A percentile compares a stretch with the other conserved stretches of the same genome.
Evolutionary conservation across 768 basidiomycete genomes (phyloP).

Genomic region (Crucibulum laeve): DNA sequence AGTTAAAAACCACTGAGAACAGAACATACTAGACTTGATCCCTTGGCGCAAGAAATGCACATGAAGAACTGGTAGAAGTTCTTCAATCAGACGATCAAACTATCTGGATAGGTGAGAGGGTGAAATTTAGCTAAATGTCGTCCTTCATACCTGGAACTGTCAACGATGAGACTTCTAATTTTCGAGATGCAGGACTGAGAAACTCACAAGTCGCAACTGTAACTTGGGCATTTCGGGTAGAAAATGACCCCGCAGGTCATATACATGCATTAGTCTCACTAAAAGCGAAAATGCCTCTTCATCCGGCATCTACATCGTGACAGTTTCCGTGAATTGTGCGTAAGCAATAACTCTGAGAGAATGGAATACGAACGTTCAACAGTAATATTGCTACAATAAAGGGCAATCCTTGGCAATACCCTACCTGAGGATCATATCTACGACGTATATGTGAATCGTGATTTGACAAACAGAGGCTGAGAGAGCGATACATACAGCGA

Average conservation of each 20-base stretch:
- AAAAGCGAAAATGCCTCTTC: conserved; percentile 97
- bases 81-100: conserved; percentile 94
- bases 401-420: conserved; percentile 96
- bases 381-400: conserved; percentile 94
- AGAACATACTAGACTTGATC: conserved; percentile 97
- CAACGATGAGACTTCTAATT: conserved; percentile 1
- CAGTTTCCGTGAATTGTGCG: conserved; percentile 6
- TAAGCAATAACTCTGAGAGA: background rate
- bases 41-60: conserved; percentile 92
- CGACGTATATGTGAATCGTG: background rate
- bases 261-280: conserved; percentile 93
- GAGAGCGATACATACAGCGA: conserved; percentile 58
- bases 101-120: conserved; percentile 23
- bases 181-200: background rate
- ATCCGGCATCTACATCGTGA: conserved; percentile 85
- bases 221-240: conserved; percentile 99
- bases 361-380: conserved; percentile 63
- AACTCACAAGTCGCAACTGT: conserved; percentile 79
- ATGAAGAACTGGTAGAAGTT: conserved; percentile 87
- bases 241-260: conserved; percentile 94
- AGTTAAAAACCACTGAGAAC: conserved; percentile 98
- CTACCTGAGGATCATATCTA: conserved; percentile 89
- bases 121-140: conserved; percentile 6
- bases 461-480: background rate
- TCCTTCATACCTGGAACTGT: conserved; percentile 66